A percentile compares a stretch with the other conserved stretches of the same genome.
phyloP scores from a whole-genome alignment of 176 grass and related monocot genomes.

The Guadua angustifolia region DNA sequence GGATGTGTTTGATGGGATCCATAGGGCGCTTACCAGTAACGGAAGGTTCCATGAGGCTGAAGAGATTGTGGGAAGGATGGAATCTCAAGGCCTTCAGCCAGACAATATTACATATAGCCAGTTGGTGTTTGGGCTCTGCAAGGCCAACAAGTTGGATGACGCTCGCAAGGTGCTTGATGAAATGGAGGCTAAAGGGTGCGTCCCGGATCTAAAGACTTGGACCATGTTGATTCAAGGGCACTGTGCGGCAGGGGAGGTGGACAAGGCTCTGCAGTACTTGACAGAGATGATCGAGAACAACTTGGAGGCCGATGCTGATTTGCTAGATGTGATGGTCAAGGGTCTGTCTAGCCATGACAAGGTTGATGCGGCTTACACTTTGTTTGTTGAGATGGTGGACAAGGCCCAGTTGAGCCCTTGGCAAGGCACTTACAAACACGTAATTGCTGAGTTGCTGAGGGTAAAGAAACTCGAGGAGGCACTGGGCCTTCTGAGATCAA shows the following conservation, averaged over 20 bases:
- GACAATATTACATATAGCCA: slow-evolving; percentile 93
- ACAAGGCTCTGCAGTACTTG: slow-evolving; percentile 65
- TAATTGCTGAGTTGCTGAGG: slow-evolving; percentile 68
- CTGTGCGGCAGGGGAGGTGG: slow-evolving; percentile 62
- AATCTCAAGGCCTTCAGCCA: slow-evolving; percentile 58
- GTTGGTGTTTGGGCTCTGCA: slow-evolving; percentile 83
- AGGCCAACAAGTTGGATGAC: slow-evolving; percentile 60
- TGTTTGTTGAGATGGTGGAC: slow-evolving; percentile 83
- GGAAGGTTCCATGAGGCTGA: slow-evolving; percentile 74
- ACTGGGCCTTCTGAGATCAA: slow-evolving; percentile 63
- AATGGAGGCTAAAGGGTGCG: slow-evolving; percentile 60
- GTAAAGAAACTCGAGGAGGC: slow-evolving; percentile 72
- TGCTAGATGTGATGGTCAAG: slow-evolving; percentile 78
- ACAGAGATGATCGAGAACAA: slow-evolving; percentile 72
- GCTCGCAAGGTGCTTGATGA: slow-evolving; percentile 70
- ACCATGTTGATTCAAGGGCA: slow-evolving; percentile 88
- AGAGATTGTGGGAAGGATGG: slow-evolving; percentile 63
- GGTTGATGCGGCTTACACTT: slow-evolving; percentile 50
- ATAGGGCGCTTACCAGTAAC: slow-evolving; percentile 70
- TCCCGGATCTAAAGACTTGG: slow-evolving; percentile 91
- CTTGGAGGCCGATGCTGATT: slow-evolving; percentile 58
- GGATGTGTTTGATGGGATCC: slow-evolving; percentile 75
- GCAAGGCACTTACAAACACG: slow-evolving; percentile 66
- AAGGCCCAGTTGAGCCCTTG: slow-evolving; percentile 58
- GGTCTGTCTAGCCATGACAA: slow-evolving; percentile 59